A percentile compares a stretch with the other conserved stretches of the same genome.
These are phyloP conservation scores for Arthrobotrys musiformis DNA, from an alignment of 2,329 filamentous ascomycete genomes.

Conservation along the genomic window DNA sequence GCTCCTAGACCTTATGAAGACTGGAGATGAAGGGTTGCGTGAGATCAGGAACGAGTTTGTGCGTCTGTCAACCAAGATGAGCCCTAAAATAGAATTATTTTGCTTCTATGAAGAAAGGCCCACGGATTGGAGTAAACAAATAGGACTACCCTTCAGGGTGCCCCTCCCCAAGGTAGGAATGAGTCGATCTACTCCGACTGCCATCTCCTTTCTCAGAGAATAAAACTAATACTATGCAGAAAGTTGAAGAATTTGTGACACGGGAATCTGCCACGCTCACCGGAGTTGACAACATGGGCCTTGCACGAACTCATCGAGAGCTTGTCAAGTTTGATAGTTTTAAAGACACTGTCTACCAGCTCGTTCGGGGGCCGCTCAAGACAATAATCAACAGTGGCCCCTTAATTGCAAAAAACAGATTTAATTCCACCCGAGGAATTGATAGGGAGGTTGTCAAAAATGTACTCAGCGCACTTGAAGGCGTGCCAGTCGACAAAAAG, in stretches of 20 bases:
- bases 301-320: slow-evolving; percentile 63
- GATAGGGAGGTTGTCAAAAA: slow-evolving; percentile 61
- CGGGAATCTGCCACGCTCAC: slow-evolving; percentile 63
- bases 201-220: not conserved
- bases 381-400: slow-evolving; percentile 62
- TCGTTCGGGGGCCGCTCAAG: slow-evolving; percentile 63
- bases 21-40: slow-evolving; percentile 62
- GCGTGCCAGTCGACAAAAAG: slow-evolving; percentile 61
- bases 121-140: slow-evolving; percentile 63
- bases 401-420: slow-evolving; percentile 62
- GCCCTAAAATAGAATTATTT: slow-evolving; percentile 62
- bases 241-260: slow-evolving; percentile 63
- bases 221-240: slow-evolving; percentile 55
- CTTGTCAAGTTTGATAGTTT: slow-evolving; percentile 64
- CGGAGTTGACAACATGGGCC: slow-evolving; percentile 62
- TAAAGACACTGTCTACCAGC: slow-evolving; percentile 63
- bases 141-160: slow-evolving; percentile 60
- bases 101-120: slow-evolving; percentile 64
- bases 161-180: slow-evolving; percentile 39
- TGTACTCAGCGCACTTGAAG: slow-evolving; percentile 62
- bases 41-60: slow-evolving; percentile 64
- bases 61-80: slow-evolving; percentile 61
- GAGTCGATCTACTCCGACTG: not conserved
- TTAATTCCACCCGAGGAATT: slow-evolving; percentile 62
- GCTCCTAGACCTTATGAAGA: slow-evolving; percentile 64